These are phyloP conservation scores for Aspergillus sp. DNA, from an alignment of 2,329 filamentous ascomycete species.

Conservation along the genomic window DNA sequence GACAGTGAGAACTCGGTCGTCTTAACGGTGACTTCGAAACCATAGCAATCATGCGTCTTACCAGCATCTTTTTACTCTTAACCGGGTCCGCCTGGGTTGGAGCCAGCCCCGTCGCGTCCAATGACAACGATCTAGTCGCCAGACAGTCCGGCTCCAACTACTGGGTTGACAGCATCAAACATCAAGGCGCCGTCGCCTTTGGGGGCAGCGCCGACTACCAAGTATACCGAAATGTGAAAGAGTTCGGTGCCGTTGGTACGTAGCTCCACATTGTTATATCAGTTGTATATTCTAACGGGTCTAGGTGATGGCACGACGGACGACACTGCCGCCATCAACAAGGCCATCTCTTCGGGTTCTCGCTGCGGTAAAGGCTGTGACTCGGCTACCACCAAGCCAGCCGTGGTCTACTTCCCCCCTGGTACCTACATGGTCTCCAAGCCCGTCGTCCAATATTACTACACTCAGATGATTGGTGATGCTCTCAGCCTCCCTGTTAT, in stretches of 20 bases:
- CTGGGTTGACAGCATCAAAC: constrained; percentile 71
- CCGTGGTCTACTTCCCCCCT: constrained; percentile 86
- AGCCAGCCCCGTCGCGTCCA: constrained; percentile 29
- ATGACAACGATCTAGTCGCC: constrained; percentile 15
- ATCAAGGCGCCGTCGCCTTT: constrained; percentile 69
- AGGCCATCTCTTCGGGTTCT: constrained; percentile 71
- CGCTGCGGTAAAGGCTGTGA: constrained; percentile 82
- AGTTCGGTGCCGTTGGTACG: constrained; percentile 71
- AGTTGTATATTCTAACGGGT: constrained; percentile 20
- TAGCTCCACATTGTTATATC: constrained; percentile 29
- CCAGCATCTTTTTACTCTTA: constrained; percentile 34
- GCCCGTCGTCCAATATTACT: constrained; percentile 84
- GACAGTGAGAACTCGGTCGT: constrained; percentile 25
- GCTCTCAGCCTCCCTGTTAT: constrained; percentile 69
- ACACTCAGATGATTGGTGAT: constrained; percentile 90
- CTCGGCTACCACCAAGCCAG: constrained; percentile 78
- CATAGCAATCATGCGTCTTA: constrained; percentile 25
- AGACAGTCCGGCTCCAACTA: constrained; percentile 51
- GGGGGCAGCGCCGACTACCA: constrained; percentile 59
- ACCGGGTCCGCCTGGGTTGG: constrained; percentile 2
- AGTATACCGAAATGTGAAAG: constrained; percentile 74
- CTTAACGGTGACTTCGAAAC: constrained; percentile 24
- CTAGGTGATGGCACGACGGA: constrained; percentile 68
- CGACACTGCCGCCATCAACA: constrained; percentile 86
- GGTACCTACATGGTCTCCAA: constrained; percentile 80